These are phyloP conservation scores for Microdochium trichocladiopsis DNA, from an alignment of 2,329 filamentous ascomycete species.

Conservation along the genomic window DNA sequence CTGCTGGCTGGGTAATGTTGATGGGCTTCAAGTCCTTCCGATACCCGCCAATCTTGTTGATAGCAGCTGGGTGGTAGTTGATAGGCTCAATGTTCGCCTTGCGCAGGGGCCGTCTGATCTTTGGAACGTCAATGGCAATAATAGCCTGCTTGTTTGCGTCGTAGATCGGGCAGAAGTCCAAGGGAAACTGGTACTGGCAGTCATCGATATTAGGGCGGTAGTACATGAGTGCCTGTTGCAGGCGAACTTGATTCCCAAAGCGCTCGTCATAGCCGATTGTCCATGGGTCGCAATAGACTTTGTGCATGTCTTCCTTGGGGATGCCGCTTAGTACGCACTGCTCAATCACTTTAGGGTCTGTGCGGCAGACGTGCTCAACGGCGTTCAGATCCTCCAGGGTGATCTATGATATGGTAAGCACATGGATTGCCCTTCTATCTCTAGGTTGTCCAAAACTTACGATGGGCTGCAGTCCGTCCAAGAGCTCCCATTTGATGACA, in stretches of 20 bases:
- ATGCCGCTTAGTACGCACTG: conserved; percentile 82
- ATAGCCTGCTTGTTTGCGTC: conserved; percentile 73
- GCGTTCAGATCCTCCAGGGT: conserved; percentile 84
- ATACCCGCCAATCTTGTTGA: conserved; percentile 70
- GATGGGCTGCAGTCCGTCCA: conserved; percentile 75
- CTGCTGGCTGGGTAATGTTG: conserved; percentile 81
- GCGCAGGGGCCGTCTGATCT: conserved; percentile 67
- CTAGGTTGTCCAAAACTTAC: conserved; percentile 37
- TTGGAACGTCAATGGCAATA: conserved; percentile 77
- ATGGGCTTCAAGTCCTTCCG: conserved; percentile 77
- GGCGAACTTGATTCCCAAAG: conserved; percentile 68
- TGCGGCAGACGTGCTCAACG: conserved; percentile 69
- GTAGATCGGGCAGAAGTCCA: conserved; percentile 92
- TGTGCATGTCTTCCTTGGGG: conserved; percentile 78
- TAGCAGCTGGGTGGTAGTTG: conserved; percentile 71
- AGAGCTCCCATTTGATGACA: conserved; percentile 67
- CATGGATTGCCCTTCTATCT: no score
- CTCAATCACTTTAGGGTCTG: conserved; percentile 81
- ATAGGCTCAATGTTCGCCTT: conserved; percentile 62
- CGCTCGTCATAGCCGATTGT: conserved; percentile 92
- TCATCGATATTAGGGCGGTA: conserved; percentile 81
- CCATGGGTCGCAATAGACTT: conserved; percentile 95
- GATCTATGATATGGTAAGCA: conserved; percentile 43
- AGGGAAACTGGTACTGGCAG: conserved; percentile 82
- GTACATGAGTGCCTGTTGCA: conserved; percentile 95